Evolutionary conservation across 345 rosid genomes (phyloP), one percentile per base, ranked within the genome.

Genomic region (Mangifera indica): DNA sequence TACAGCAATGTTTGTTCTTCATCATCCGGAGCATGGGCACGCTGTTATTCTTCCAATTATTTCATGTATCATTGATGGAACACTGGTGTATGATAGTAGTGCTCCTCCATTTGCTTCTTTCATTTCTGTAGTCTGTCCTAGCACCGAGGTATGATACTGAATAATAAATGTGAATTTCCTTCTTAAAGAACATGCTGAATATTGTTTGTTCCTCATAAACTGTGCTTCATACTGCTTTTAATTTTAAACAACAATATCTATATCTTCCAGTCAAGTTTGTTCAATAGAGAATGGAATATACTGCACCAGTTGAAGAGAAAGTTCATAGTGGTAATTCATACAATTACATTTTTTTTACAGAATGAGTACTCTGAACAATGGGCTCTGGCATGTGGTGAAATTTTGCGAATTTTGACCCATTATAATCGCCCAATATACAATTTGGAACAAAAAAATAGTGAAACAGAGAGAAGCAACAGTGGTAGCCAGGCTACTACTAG

Each of bases 331-430:
- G 37, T 51, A 22, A 62, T 54, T 54, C 58, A 21, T 51, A 32
- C 59, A 21, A 72, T 81, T 61, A 52, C 40, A 46, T 71, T 15
- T 64, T 77, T 64, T 69, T 60, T 53, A 20, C 93, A 93, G 98
- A 91, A 84, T 70, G 98, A 89, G 79, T 94, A 90, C 80, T 92
- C 97, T 37, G 97, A 92, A 79, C 98, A 94, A 78, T 94, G 97
- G 98, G 98, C 97, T 81, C 83, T 94, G 75, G 98, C 97, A 40
- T 94, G 98, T 37, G 94, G 93, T 72, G 98, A 94, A 83, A 92
- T 94, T 70, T 87, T 94, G 84, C 89, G 98, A 75, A 87, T 92
- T 77, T 82, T 94, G 81, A 94, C 98, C 70, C 98, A 90, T 82
- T 94, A 94, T 84, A 94, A 92, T 73, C 97, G 98, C 58, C 98